Evolutionary conservation across 768 basidiomycete genomes (phyloP), one percentile per base, ranked within the genome.

Genomic region (Mycena capillaripes): DNA sequence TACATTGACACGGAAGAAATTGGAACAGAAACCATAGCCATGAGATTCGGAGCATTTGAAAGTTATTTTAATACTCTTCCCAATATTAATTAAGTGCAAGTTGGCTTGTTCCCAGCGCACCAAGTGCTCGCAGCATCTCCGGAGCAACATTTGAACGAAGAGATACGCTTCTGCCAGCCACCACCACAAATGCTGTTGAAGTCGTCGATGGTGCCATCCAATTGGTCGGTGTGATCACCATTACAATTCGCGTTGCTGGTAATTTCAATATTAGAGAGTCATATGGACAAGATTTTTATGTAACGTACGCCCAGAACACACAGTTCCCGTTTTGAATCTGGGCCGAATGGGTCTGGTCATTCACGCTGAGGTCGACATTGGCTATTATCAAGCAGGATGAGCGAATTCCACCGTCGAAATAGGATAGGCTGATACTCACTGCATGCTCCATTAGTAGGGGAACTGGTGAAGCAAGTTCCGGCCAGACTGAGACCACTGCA

Each of bases 361-460:
- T 59, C 38, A 59, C 57, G 38, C 38, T 42, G 57, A 59, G 57
- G 36, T 59, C 57, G 57, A 59, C 57, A 25, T 59, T 59, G 57
- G 42, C 57, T 59, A 57, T 57, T 32, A 57, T 57, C 32, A 11
- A 57, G 34, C 32, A 57, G 34, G 56, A 21, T 57, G 56, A 57
- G 34, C 34, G 32, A 38, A 57, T 57, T 57, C 56, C 56, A 38
- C 56, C 21, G 56, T 34, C 21, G 17, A 57, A 57, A 57, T 21
- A 25, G 36, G 56, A 57, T 57, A 57, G 48, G 48, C 48, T 10
- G 56, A 57, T 57, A 23, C 56, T 57, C 56, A 57, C 56, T n/a
- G 34, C 56, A 57, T 23, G 56, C 12, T 34, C 56, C 56, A 14
- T 57, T 14, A 57, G 56, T 34, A n/a, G 56, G 56, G 56, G 56